Conservation (phyloP, 192 early-diverging fungal genomes). For the Backusella parvicylindrica region DNA sequence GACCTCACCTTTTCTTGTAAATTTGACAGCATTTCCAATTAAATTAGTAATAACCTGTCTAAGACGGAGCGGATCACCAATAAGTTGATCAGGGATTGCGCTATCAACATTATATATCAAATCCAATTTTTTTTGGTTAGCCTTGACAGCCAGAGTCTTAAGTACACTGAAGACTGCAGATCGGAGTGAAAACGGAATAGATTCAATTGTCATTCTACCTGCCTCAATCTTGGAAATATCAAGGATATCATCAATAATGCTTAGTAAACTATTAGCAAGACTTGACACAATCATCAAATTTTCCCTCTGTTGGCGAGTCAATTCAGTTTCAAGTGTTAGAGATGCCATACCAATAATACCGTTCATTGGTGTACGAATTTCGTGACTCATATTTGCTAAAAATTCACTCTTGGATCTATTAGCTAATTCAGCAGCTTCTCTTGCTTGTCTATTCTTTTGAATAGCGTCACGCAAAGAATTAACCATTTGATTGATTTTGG, state of each 20-base stretch:
- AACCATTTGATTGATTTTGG: slow-evolving; percentile 87
- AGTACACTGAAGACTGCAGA: slow-evolving; percentile 63
- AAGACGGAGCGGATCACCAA: slow-evolving; percentile 75
- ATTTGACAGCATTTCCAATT: slow-evolving; percentile 83
- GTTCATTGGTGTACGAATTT: slow-evolving; percentile 82
- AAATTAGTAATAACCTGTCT: slow-evolving; percentile 82
- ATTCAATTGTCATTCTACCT: slow-evolving; percentile 77
- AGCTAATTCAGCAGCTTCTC: slow-evolving; percentile 78
- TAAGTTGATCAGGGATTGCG: slow-evolving; percentile 65
- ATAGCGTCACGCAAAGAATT: slow-evolving; percentile 72
- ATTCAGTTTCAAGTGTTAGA: slow-evolving; percentile 71
- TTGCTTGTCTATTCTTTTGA: slow-evolving; percentile 73
- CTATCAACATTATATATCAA: slow-evolving; percentile 66
- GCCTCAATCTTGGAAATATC: slow-evolving; percentile 87
- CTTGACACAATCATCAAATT: slow-evolving; percentile 77
- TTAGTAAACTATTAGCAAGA: slow-evolving; percentile 67
- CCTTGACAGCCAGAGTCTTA: slow-evolving; percentile 69
- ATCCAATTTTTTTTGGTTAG: slow-evolving; percentile 69
- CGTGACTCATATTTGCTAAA: slow-evolving; percentile 64
- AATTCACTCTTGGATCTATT: slow-evolving; percentile 80
- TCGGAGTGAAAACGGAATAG: slow-evolving; percentile 65
- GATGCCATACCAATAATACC: slow-evolving; percentile 78
- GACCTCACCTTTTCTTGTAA: slow-evolving; percentile 73
- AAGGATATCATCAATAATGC: slow-evolving; percentile 81
- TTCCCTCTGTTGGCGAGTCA: slow-evolving; percentile 81